Conservation (phyloP, 495 filamentous ascomycete genomes). For the Penicillium nucicola region DNA sequence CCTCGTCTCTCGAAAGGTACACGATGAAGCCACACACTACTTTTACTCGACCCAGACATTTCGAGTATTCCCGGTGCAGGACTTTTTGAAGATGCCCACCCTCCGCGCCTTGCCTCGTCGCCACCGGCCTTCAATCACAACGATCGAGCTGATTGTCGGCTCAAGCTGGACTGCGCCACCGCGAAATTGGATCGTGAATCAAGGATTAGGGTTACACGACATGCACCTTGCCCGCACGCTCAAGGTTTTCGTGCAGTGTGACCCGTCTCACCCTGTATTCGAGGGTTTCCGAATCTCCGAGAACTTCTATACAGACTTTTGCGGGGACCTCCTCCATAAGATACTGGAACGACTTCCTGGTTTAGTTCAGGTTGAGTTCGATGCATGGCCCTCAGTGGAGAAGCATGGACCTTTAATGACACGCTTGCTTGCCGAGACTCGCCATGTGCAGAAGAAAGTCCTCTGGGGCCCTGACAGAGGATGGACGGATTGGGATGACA, state of each 20-base stretch:
- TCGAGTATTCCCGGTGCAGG: constrained; percentile 71
- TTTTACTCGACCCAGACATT: constrained; percentile 78
- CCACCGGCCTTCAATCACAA: constrained; percentile 64
- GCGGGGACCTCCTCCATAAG: constrained; percentile 51
- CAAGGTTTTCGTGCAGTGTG: constrained; percentile 74
- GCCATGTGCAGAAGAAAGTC: constrained; percentile 49
- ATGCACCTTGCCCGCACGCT: constrained; percentile 59
- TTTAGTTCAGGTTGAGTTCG: constrained; percentile 66
- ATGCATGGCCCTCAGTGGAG: constrained; percentile 69
- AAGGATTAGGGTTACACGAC: constrained; percentile 61
- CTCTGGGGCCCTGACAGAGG: constrained; percentile 69
- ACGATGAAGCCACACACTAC: constrained; percentile 66
- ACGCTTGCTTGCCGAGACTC: constrained; percentile 58
- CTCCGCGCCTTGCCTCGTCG: constrained; percentile 44
- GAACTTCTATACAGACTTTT: constrained; percentile 76
- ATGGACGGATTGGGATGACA: constrained; percentile 48
- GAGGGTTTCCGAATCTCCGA: constrained; percentile 65
- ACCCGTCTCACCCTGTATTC: constrained; percentile 71
- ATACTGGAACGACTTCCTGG: constrained; percentile 59
- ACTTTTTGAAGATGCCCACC: constrained; percentile 61
- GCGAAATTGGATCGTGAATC: constrained; percentile 65
- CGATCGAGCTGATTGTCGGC: constrained; percentile 73
- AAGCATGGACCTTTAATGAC: constrained; percentile 67
- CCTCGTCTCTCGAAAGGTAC: constrained; percentile 59
- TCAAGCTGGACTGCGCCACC: constrained; percentile 79